Evolutionary conservation across 768 basidiomycete genomes (phyloP).

Genomic region (Tylopilus plumbeoviolaceoides): DNA sequence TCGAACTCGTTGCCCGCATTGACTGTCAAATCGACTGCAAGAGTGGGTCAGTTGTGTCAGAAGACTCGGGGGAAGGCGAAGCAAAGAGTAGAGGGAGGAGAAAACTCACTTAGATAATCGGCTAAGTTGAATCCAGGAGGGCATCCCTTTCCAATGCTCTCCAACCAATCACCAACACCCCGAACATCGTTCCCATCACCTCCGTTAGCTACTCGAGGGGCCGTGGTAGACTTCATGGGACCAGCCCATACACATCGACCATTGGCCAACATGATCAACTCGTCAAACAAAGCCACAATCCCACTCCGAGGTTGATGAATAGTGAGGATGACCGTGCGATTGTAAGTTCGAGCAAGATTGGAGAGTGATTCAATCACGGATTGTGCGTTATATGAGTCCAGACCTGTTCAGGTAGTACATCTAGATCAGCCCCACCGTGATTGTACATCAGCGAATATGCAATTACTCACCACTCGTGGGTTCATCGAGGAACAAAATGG

Average conservation of each 20-base stretch:
- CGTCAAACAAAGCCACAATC: conserved; percentile 94
- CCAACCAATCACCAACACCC: conserved; percentile 59
- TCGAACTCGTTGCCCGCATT: conserved; percentile 43
- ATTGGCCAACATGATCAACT: conserved; percentile 77
- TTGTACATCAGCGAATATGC: not conserved
- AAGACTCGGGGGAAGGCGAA: not conserved
- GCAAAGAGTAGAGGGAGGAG: not conserved
- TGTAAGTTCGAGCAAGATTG: conserved; percentile 81
- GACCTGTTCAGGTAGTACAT: conserved; percentile 42
- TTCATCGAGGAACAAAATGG: conserved; percentile 94
- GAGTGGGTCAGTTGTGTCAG: conserved; percentile 1
- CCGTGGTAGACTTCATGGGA: conserved; percentile 20
- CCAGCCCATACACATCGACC: conserved; percentile 53
- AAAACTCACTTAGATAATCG: conserved; percentile 82
- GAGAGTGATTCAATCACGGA: conserved; percentile 91
- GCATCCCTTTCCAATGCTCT: conserved; percentile 74
- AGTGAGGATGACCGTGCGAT: conserved; percentile 94
- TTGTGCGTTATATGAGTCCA: conserved; percentile 93
- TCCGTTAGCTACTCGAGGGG: conserved; percentile 5
- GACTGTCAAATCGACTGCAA: conserved; percentile 68
- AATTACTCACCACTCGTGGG: conserved; percentile 80
- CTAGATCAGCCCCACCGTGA: not conserved
- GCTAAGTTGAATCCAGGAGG: conserved; percentile 96
- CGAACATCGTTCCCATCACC: conserved; percentile 14
- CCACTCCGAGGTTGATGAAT: conserved; percentile 98